Base-by-base conservation (phyloP, 1,284 basidiomycete genomes). In the Sanguinoderma infundibulare region DNA sequence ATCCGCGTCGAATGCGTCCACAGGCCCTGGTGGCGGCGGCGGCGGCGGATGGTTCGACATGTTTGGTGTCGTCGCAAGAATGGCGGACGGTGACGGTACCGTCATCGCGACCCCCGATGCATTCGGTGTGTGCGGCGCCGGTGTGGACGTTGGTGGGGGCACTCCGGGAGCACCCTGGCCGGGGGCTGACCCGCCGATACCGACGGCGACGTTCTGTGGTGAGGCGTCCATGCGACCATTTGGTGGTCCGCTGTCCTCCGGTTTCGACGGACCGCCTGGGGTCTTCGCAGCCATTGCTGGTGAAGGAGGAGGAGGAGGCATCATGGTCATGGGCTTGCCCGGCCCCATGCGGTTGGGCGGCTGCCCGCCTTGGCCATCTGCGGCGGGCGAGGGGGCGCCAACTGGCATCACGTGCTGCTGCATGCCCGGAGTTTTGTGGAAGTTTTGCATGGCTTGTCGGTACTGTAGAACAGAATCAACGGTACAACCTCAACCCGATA, bases 51-150 rank as follows among this genome's bases (percentile, higher is more conserved):
- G 57, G 49, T 55, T 56, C 53, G 65, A 55, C 28, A 60, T 60
- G 10, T 24, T 42, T 12, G 62, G 55, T 14, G 67, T 61, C 40
- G 63, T 64, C 30, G 73, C 78, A 17, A 84, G 70, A 34, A 81
- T 73, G 17, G 79, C 69, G 10, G 78, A 74, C 0, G 84, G 79
- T 5, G 83, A 81, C 0, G 81, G 77, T 5, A 79, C 81, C 51
- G 83, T 79, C 39, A 77, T 76, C 32, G 70, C 64, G n/a, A 58
- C 52, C 40, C 49, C 49, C 1, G 49, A 51, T 2, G 76, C 74
- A 26, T 74, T 81, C 34, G 83, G 83, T n/a, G 85, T 84, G 1
- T 80, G 77, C 12, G 83, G 82, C 8, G 80, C 81, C 0, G 80
- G 81, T 14, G 71, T 78, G 17, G 69, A 70, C n/a, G 53, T 35